Evolutionary conservation across 495 filamentous ascomycete species (phyloP).

Genomic region (Pyrenula massariospora): DNA sequence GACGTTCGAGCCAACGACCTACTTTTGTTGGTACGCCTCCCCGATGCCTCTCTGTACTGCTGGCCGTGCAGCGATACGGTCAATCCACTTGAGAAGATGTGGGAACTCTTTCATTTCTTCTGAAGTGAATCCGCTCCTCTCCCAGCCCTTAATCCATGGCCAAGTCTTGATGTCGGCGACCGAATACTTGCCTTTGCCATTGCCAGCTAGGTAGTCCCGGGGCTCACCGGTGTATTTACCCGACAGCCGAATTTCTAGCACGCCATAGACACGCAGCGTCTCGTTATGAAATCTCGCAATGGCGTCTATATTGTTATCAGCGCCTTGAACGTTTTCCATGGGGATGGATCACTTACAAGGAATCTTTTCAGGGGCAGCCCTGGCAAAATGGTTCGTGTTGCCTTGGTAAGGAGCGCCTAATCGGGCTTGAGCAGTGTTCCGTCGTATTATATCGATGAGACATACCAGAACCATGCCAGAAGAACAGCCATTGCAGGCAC

Average conservation of each 20-base stretch:
- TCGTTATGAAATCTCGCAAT: constrained; percentile 43
- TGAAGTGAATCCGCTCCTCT: constrained; percentile 25
- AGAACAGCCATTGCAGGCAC: constrained; percentile 18
- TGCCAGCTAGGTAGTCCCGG: constrained; percentile 39
- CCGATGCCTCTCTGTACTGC: constrained; percentile 39
- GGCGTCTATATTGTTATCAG: constrained; percentile 38
- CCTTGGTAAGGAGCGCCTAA: constrained; percentile 18
- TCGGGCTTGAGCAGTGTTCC: too few relatives aligned
- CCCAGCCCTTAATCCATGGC: constrained; percentile 40
- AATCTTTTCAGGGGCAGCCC: neutral
- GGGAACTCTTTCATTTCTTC: constrained; percentile 39
- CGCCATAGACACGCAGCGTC: constrained; percentile 37
- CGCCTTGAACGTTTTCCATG: constrained; percentile 27
- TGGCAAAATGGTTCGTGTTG: constrained; percentile 18
- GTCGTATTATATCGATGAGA: constrained; percentile 17
- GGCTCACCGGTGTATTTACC: constrained; percentile 20
- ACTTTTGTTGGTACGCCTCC: constrained; percentile 22
- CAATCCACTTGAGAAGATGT: constrained; percentile 41
- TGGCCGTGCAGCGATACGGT: constrained; percentile 33
- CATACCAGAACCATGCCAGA: constrained; percentile 23
- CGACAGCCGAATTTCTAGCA: constrained; percentile 36
- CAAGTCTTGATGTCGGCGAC: constrained; percentile 44
- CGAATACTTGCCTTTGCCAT: constrained; percentile 41
- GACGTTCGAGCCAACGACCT: neutral
- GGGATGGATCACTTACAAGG: constrained; percentile 10